These are phyloP conservation scores for Claviceps purpurea DNA, from an alignment of 2,329 filamentous ascomycete species.

Conservation along the genomic window DNA sequence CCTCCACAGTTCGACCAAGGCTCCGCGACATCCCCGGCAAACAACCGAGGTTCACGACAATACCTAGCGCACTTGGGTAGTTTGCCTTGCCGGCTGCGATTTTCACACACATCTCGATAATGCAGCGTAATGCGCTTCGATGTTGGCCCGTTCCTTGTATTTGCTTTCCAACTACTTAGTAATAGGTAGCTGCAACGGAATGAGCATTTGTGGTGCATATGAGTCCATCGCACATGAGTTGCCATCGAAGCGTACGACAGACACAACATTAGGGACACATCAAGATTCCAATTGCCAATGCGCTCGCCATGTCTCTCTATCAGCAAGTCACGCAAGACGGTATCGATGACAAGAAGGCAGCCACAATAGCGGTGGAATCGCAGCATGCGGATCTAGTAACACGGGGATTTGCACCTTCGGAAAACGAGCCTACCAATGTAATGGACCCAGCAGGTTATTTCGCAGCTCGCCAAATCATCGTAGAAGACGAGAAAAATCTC, in stretches of 20 bases:
- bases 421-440: neutral
- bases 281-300: neutral
- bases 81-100: neutral
- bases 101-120: neutral
- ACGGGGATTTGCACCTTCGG: neutral
- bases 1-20: neutral
- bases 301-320: neutral
- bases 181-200: too few relatives aligned
- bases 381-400: neutral
- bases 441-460: neutral
- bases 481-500: constrained; percentile 19
- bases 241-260: neutral
- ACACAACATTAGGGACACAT: neutral
- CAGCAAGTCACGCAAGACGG: neutral
- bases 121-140: neutral
- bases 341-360: neutral
- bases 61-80: neutral
- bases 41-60: neutral
- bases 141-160: neutral
- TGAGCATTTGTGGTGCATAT: neutral
- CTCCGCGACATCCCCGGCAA: neutral
- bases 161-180: too few relatives aligned
- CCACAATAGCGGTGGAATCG: neutral
- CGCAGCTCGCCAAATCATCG: neutral
- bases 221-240: neutral